Percentiles rank a stretch among this genome's conserved stretches.
Conservation (phyloP, 176 grass and related monocot genomes). For the Avena sativa region DNA sequence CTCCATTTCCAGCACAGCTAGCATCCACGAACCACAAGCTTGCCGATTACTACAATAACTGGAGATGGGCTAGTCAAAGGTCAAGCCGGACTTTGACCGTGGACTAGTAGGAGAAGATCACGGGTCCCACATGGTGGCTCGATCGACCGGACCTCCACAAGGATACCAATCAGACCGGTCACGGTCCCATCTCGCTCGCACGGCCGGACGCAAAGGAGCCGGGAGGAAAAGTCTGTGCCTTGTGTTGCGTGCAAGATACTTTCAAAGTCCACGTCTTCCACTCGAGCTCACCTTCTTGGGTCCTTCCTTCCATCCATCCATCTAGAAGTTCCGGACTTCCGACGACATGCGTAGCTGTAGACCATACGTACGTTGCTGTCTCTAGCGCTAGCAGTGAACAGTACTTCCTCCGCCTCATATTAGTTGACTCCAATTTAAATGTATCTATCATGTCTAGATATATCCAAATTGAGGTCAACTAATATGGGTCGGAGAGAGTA, state of each 20-base stretch:
- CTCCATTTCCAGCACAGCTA: not conserved
- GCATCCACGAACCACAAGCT: not conserved
- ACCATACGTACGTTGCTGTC: not conserved
- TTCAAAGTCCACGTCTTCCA: constrained; percentile 16
- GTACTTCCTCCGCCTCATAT: too few relatives aligned
- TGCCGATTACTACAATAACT: not conserved
- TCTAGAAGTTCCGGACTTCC: not conserved
- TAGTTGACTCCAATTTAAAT: too few relatives aligned
- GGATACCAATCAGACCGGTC: not conserved
- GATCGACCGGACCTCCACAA: not conserved
- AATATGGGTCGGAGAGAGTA: too few relatives aligned
- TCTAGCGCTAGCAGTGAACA: too few relatives aligned
- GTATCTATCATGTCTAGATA: too few relatives aligned
- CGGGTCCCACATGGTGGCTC: not conserved
- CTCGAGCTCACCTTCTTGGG: not conserved
- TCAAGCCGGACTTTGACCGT: constrained; percentile 47
- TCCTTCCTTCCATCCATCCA: constrained; percentile 4
- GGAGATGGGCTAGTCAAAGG: constrained; percentile 41
- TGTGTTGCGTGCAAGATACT: constrained; percentile 41
- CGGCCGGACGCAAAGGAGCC: not conserved
- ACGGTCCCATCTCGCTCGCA: not conserved
- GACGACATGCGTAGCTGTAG: not conserved
- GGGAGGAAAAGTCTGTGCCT: constrained; percentile 6
- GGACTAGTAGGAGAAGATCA: not conserved
- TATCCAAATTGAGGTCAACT: too few relatives aligned